Percentiles rank a stretch among this genome's conserved stretches.
Evolutionary conservation across 1,284 basidiomycete genomes (phyloP).

Genomic region (Athelia sp.): DNA sequence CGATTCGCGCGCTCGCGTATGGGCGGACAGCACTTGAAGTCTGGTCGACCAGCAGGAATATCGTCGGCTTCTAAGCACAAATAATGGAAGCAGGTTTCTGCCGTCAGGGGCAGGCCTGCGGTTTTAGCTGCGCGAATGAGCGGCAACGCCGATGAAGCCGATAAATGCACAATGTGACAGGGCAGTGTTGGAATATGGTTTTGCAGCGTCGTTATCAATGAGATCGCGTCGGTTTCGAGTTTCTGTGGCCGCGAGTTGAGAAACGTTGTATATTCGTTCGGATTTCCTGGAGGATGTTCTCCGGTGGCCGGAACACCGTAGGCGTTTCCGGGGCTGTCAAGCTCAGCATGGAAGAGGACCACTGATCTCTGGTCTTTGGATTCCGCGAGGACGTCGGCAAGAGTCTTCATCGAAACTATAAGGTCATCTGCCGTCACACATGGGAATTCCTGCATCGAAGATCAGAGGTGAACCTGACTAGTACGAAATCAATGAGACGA

Average conservation of each 20-base stretch:
- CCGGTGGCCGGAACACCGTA: slow-evolving; percentile 5
- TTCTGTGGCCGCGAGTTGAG: slow-evolving; percentile 75
- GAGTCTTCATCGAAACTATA: slow-evolving; percentile 60
- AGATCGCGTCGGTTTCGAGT: slow-evolving; percentile 77
- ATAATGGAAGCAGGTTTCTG: slow-evolving; percentile 96
- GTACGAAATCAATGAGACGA: slow-evolving; percentile 15
- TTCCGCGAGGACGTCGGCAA: slow-evolving; percentile 23
- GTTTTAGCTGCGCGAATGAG: slow-evolving; percentile 64
- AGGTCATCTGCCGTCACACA: slow-evolving; percentile 74
- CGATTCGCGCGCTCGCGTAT: slow-evolving; percentile 74
- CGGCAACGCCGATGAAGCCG: slow-evolving; percentile 76
- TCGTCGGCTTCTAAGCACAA: slow-evolving; percentile 63
- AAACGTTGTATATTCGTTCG: slow-evolving; percentile 73
- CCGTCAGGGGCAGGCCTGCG: slow-evolving; percentile 66
- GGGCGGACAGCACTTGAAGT: slow-evolving; percentile 96
- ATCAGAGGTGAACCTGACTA: slow-evolving; percentile 1
- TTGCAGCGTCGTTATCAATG: slow-evolving; percentile 66
- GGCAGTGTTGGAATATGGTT: slow-evolving; percentile 60
- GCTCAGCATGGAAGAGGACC: slow-evolving; percentile 89
- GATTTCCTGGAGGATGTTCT: slow-evolving; percentile 25
- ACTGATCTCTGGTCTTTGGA: slow-evolving; percentile 57
- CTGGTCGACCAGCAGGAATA: slow-evolving; percentile 67
- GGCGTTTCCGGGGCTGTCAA: slow-evolving; percentile 26
- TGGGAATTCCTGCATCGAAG: slow-evolving; percentile 74
- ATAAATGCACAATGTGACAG: slow-evolving; percentile 92